A percentile compares a stretch with the other conserved stretches of the same genome.
Evolutionary conservation across 2,329 filamentous ascomycete species (phyloP).

Genomic region (Penicillium brevicompactum): DNA sequence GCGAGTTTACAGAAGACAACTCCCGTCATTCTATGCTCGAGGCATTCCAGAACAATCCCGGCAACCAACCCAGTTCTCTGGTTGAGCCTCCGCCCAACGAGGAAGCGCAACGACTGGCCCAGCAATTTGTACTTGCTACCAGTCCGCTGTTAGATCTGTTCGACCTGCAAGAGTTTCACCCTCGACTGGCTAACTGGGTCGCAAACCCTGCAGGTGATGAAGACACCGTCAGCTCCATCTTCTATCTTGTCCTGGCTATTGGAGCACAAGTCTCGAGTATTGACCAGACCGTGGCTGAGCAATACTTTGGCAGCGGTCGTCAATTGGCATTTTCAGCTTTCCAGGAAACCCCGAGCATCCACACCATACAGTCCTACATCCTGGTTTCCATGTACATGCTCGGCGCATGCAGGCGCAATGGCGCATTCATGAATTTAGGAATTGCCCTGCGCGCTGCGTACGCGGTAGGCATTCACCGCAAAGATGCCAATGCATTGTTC

Average conservation of each 20-base stretch:
- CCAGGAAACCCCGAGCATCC: slow-evolving; percentile 52
- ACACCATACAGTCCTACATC: slow-evolving; percentile 55
- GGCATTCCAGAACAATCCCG: slow-evolving; percentile 38
- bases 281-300: slow-evolving; percentile 46
- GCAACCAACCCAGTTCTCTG: slow-evolving; percentile 32
- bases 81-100: slow-evolving; percentile 35
- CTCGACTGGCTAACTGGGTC: slow-evolving; percentile 42
- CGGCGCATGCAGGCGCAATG: slow-evolving; percentile 54
- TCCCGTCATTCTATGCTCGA: slow-evolving; percentile 47
- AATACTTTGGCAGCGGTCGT: slow-evolving; percentile 51
- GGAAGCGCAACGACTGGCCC: slow-evolving; percentile 45
- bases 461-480: slow-evolving; percentile 55
- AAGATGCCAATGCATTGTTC: slow-evolving; percentile 55
- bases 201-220: slow-evolving; percentile 38
- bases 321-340: slow-evolving; percentile 50
- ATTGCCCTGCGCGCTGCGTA: slow-evolving; percentile 56
- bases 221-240: slow-evolving; percentile 51
- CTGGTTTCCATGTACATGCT: slow-evolving; percentile 57
- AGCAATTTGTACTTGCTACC: slow-evolving; percentile 49
- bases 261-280: slow-evolving; percentile 47
- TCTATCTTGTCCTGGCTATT: slow-evolving; percentile 55
- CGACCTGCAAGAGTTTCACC: slow-evolving; percentile 47
- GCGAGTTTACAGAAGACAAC: slow-evolving; percentile 44
- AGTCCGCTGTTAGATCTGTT: slow-evolving; percentile 54
- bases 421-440: slow-evolving; percentile 55